Conservation (phyloP, 1,284 basidiomycete species). For the Leucoagaricus sp. region DNA sequence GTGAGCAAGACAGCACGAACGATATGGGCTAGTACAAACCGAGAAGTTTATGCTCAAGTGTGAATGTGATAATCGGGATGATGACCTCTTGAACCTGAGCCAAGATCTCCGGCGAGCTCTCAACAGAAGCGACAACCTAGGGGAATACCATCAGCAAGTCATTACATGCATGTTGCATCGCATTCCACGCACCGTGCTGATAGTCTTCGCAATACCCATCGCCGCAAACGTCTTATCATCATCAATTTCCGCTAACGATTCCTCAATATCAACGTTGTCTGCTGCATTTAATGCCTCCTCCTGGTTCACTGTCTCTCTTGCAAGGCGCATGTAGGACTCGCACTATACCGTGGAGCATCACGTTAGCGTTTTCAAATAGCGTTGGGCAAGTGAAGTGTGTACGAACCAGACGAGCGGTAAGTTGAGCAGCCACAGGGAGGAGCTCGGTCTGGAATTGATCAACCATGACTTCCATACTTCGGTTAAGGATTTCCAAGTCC, state of each 20-base stretch:
- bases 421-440: slow-evolving; percentile 83
- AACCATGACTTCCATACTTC: slow-evolving; percentile 84
- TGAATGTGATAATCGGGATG: slow-evolving; percentile 77
- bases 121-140: slow-evolving; percentile 73
- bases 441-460: slow-evolving; percentile 85
- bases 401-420: slow-evolving; percentile 77
- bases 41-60: slow-evolving; percentile 73
- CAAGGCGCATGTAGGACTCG: slow-evolving; percentile 80
- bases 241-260: slow-evolving; percentile 54
- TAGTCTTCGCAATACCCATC: slow-evolving; percentile 84
- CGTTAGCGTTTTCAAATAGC: background rate
- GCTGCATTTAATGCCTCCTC: slow-evolving; percentile 34
- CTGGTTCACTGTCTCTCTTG: slow-evolving; percentile 62
- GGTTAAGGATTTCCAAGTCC: slow-evolving; percentile 84
- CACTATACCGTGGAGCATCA: slow-evolving; percentile 57
- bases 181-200: slow-evolving; percentile 57
- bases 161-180: background rate
- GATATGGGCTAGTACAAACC: slow-evolving; percentile 41
- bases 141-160: background rate
- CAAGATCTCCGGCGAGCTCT: slow-evolving; percentile 75
- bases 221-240: slow-evolving; percentile 86
- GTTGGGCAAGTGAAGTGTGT: background rate
- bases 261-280: slow-evolving; percentile 43
- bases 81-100: slow-evolving; percentile 82
- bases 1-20: background rate